A percentile compares a stretch with the other conserved stretches of the same genome.
Conservation (phyloP, 495 filamentous ascomycete species). For the Acidiella bohemica region DNA sequence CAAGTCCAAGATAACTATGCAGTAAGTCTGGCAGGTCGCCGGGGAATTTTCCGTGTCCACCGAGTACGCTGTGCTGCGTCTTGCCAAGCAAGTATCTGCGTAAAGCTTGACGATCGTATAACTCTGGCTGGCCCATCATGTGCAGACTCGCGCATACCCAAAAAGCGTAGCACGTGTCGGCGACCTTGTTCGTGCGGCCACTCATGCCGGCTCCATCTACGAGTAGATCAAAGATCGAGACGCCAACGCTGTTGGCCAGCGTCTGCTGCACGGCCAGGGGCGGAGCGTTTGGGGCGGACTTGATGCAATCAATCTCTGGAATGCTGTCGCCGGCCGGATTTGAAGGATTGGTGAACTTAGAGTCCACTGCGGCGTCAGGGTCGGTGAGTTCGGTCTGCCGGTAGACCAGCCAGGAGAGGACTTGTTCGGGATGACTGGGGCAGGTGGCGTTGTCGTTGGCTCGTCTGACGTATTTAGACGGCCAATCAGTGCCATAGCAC, state of each 20-base stretch:
- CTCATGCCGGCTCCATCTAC: slow-evolving; percentile 11
- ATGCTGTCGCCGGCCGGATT: neutral
- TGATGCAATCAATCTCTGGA: neutral
- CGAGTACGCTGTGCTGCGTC: slow-evolving; percentile 71
- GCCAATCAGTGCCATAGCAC: slow-evolving; percentile 10
- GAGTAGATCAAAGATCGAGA: slow-evolving; percentile 2
- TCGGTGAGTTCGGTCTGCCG: slow-evolving; percentile 10
- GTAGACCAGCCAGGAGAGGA: slow-evolving; percentile 6
- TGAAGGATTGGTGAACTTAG: slow-evolving; percentile 1
- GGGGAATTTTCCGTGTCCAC: slow-evolving; percentile 76
- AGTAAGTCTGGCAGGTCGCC: slow-evolving; percentile 78
- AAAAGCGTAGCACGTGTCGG: slow-evolving; percentile 90
- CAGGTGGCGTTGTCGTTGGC: neutral
- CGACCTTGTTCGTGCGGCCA: slow-evolving; percentile 73
- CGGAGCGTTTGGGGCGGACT: neutral
- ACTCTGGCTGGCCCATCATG: slow-evolving; percentile 49
- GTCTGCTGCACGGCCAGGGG: slow-evolving; percentile 5
- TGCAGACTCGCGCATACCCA: slow-evolving; percentile 69
- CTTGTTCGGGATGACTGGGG: slow-evolving; percentile 2
- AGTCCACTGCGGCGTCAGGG: slow-evolving; percentile 8
- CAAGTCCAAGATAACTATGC: slow-evolving; percentile 79
- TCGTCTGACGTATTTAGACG: slow-evolving; percentile 4
- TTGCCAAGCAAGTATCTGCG: slow-evolving; percentile 70
- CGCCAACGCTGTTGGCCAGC: neutral
- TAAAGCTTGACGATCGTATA: slow-evolving; percentile 47